Evolutionary conservation across 148 eudicot genomes (phyloP).

Genomic region (Nepenthes gracilis): DNA sequence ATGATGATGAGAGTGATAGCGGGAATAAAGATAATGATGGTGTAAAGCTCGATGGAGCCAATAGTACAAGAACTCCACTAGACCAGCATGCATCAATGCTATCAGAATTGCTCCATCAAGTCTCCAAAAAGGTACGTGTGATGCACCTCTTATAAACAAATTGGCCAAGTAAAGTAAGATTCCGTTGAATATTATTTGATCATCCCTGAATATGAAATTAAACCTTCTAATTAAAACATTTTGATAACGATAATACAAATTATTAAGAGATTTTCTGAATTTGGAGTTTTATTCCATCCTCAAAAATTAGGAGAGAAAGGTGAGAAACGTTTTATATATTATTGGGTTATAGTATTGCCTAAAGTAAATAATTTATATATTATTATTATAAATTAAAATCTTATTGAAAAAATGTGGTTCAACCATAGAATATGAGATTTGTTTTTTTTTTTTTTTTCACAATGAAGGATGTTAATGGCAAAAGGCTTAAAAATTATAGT

Average conservation of each 20-base stretch:
- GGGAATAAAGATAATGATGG: conserved; percentile 53
- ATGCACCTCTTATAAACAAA: conserved; percentile 6
- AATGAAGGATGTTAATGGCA: too few relatives aligned
- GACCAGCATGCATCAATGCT: conserved; percentile 33
- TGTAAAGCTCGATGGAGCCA: conserved; percentile 56
- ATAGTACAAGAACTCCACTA: conserved; percentile 51
- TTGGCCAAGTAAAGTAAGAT: conserved; percentile 12
- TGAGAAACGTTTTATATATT: too few relatives aligned
- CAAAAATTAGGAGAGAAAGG: too few relatives aligned
- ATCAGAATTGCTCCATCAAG: conserved; percentile 34
- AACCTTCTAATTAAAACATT: conserved; percentile 23
- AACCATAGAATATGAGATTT: too few relatives aligned
- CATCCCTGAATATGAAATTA: conserved; percentile 31
- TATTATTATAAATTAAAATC: too few relatives aligned
- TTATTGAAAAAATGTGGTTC: too few relatives aligned
- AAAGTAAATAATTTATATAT: too few relatives aligned
- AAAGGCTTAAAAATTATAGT: too few relatives aligned
- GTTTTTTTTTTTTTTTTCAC: too few relatives aligned
- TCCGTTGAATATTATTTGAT: conserved; percentile 30
- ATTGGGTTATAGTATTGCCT: background rate
- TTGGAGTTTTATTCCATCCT: background rate
- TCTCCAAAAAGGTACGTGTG: conserved; percentile 48
- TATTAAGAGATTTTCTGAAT: too few relatives aligned
- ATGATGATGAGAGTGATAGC: conserved; percentile 59
- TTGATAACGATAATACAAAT: conserved; percentile 6